Conservation (phyloP, 345 rosid species). For the Populus davidiana region DNA sequence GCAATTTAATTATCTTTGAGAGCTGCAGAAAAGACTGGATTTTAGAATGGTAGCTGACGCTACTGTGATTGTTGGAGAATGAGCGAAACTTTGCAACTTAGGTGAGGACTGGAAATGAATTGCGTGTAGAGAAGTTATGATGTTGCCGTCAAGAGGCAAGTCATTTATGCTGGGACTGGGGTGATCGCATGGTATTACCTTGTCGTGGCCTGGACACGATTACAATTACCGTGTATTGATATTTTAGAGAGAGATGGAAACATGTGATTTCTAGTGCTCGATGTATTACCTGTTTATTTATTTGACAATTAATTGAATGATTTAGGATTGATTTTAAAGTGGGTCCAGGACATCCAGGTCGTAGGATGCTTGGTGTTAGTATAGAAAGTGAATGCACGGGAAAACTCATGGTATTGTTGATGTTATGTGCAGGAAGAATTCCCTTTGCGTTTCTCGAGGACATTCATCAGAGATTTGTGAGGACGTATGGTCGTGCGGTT, state of each 20-base stretch:
- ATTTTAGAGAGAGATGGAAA: background rate
- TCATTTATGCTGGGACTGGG: background rate
- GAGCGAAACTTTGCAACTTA: background rate
- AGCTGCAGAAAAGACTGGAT: background rate
- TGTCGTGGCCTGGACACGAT: background rate
- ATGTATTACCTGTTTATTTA: background rate
- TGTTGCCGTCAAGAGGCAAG: background rate
- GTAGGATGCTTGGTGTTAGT: background rate
- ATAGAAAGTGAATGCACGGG: background rate
- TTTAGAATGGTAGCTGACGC: background rate
- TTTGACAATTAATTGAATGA: background rate
- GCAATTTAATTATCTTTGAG: no score
- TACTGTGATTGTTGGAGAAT: no score
- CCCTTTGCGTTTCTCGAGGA: constrained; percentile 94
- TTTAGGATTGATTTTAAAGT: background rate
- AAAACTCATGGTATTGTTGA: background rate
- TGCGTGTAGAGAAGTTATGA: background rate
- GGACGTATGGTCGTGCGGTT: constrained; percentile 63
- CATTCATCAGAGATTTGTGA: constrained; percentile 87
- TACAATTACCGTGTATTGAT: background rate
- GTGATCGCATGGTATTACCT: no score
- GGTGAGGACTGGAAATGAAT: background rate
- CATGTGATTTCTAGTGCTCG: background rate
- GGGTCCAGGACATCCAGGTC: background rate
- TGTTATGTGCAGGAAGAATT: constrained; percentile 53